Percentiles rank a stretch among this genome's conserved stretches.
Evolutionary conservation across 768 basidiomycete genomes (phyloP).

Genomic region (Trametes cubensis): DNA sequence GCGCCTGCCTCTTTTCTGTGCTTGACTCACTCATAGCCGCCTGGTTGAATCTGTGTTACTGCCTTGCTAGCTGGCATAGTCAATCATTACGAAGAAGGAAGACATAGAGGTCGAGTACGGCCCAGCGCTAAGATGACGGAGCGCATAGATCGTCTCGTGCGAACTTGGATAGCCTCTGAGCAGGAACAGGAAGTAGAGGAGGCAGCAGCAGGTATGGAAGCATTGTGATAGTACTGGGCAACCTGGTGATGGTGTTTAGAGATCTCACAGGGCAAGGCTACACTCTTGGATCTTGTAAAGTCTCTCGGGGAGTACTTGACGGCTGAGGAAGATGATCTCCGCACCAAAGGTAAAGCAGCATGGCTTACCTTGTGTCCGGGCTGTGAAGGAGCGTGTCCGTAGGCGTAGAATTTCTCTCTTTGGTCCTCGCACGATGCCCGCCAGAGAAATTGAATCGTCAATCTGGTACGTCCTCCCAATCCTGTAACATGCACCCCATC

Average conservation of each 20-base stretch:
- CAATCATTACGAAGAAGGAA: neutral
- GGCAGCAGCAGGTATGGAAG: constrained; percentile 58
- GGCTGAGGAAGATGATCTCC: constrained; percentile 75
- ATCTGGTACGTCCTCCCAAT: constrained; percentile 59
- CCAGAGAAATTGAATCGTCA: constrained; percentile 71
- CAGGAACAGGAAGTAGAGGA: constrained; percentile 61
- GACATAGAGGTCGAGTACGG: neutral
- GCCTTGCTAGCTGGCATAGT: neutral
- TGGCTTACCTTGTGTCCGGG: neutral
- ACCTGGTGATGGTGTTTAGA: constrained; percentile 38
- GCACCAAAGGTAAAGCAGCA: constrained; percentile 68
- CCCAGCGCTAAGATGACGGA: constrained; percentile 39
- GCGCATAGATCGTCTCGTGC: constrained; percentile 53
- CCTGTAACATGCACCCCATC: no score
- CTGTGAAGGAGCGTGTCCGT: constrained; percentile 1
- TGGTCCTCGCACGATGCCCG: constrained; percentile 65
- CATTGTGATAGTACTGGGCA: constrained; percentile 37
- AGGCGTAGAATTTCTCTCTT: constrained; percentile 87
- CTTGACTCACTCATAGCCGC: no score
- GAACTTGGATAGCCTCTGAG: constrained; percentile 72
- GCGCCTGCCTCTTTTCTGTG: neutral
- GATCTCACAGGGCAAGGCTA: constrained; percentile 55
- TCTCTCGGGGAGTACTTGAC: constrained; percentile 87
- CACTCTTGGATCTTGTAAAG: constrained; percentile 80
- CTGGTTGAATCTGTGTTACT: no score